A percentile compares a stretch with the other conserved stretches of the same genome.
Conservation (phyloP, 768 basidiomycete genomes). For the Baorangia bicolor region DNA sequence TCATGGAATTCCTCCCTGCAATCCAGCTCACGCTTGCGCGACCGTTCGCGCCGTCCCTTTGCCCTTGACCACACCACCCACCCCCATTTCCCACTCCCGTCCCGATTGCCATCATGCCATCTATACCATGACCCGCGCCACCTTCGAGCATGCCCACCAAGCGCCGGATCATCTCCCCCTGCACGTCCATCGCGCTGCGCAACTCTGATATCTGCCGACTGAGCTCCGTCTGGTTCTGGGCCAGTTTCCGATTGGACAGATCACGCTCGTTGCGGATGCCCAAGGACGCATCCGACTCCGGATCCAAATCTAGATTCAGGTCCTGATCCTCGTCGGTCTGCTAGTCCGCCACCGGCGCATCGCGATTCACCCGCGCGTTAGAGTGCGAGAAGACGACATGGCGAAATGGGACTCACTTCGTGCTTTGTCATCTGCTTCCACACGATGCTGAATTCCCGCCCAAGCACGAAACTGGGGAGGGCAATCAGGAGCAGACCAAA, state of each 20-base stretch:
- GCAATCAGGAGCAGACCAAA: constrained; percentile 90
- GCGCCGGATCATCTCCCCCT: constrained; percentile 49
- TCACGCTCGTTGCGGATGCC: constrained; percentile 34
- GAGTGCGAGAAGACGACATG: background rate
- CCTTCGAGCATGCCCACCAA: constrained; percentile 21
- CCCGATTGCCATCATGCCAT: background rate
- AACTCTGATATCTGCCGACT: constrained; percentile 64
- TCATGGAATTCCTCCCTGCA: constrained; percentile 11
- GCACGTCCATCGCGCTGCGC: constrained; percentile 52
- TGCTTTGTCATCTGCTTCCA: constrained; percentile 78
- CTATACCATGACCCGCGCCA: background rate
- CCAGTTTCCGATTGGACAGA: constrained; percentile 58
- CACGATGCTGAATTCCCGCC: constrained; percentile 85
- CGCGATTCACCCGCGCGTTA: background rate
- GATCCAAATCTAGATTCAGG: background rate
- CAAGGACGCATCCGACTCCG: background rate
- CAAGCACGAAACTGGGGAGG: constrained; percentile 88
- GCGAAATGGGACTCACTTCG: constrained; percentile 33
- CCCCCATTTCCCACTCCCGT: background rate
- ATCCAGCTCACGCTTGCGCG: background rate
- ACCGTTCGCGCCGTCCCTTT: constrained; percentile 4
- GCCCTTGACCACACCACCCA: constrained; percentile 2
- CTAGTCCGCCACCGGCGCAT: background rate
- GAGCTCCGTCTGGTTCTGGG: constrained; percentile 65
- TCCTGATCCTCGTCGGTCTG: constrained; percentile 2